Conservation (phyloP, 257 asterid genomes). For the Leptodermis oblonga region DNA sequence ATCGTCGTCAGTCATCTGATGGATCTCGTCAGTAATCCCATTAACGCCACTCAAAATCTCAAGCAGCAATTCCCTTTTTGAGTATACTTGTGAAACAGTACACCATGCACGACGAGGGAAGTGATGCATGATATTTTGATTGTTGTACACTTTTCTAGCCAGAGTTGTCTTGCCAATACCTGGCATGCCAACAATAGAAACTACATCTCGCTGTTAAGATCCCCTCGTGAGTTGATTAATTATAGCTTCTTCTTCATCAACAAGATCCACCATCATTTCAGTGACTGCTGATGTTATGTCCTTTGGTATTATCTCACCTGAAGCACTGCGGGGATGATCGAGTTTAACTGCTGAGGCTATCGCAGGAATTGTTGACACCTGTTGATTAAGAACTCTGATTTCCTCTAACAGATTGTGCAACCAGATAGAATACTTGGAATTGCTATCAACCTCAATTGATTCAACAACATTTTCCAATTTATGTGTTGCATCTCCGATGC, state of each 20-base stretch:
- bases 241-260: neutral
- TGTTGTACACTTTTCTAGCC: neutral
- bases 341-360: neutral
- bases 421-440: neutral
- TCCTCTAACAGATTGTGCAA: neutral
- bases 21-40: neutral
- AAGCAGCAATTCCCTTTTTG: neutral
- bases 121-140: neutral
- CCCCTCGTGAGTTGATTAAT: neutral
- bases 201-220: neutral
- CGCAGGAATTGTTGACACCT: neutral
- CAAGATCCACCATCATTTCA: neutral
- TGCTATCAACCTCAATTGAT: neutral
- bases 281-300: neutral
- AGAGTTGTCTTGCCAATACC: conserved; percentile 8
- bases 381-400: neutral
- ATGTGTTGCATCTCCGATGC: neutral
- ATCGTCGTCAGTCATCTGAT: neutral
- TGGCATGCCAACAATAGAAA: conserved; percentile 9
- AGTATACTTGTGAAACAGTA: neutral
- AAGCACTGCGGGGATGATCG: neutral
- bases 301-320: neutral
- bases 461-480: neutral
- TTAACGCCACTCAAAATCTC: neutral
- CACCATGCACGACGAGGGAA: neutral